Conservation (phyloP, 2,329 filamentous ascomycete genomes). For the Fusarium secorum region DNA sequence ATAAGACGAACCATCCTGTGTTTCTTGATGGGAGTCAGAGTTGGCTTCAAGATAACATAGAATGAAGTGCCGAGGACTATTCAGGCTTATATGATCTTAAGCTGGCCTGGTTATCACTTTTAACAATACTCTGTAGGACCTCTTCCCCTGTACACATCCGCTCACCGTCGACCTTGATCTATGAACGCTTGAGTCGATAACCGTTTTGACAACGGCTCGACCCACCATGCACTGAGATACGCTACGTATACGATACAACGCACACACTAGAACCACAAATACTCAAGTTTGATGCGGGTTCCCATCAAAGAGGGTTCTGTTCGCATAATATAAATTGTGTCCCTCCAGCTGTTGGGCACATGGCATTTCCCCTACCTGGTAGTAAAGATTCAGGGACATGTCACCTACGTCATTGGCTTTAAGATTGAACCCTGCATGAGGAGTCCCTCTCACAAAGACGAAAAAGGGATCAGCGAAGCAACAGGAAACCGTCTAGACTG, state of each 20-base stretch:
- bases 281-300: rapidly evolving
- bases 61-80: background rate
- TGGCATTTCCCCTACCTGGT: background rate
- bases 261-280: background rate
- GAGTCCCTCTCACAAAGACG: background rate
- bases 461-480: background rate
- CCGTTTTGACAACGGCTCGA: background rate
- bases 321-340: background rate
- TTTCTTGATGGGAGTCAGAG: background rate
- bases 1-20: background rate
- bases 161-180: background rate
- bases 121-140: too few species aligned
- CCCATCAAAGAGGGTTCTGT: background rate
- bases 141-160: too few species aligned
- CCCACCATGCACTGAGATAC: background rate
- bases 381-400: background rate
- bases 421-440: background rate
- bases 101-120: rapidly evolving
- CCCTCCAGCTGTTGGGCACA: too few species aligned
- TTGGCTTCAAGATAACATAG: background rate
- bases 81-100: rapidly evolving
- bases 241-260: too few species aligned
- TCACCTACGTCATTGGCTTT: background rate
- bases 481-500: background rate
- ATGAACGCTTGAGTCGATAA: rapidly evolving